These are phyloP conservation scores for Neofusicoccum kwambonambiense DNA, from an alignment of 2,329 filamentous ascomycete genomes.

Conservation along the genomic window DNA sequence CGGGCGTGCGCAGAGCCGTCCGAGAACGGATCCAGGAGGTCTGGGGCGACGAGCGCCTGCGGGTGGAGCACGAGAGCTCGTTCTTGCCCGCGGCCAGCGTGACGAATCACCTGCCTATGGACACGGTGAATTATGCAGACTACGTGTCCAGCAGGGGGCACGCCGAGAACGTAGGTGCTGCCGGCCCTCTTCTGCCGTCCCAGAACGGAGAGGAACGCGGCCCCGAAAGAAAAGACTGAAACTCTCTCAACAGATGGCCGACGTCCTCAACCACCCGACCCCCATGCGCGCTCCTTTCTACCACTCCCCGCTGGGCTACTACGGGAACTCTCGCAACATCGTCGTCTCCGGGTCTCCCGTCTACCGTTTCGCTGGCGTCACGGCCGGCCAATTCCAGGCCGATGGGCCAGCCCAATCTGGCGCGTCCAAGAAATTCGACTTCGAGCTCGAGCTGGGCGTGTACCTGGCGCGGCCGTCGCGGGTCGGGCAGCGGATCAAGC, in stretches of 20 bases:
- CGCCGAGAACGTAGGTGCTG: not conserved
- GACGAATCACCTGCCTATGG: constrained; percentile 55
- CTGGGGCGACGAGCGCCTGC: constrained; percentile 19
- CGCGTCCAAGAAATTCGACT: constrained; percentile 45
- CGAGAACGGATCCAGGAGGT: constrained; percentile 30
- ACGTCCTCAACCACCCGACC: constrained; percentile 50
- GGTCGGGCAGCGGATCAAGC: constrained; percentile 39
- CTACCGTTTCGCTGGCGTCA: constrained; percentile 21
- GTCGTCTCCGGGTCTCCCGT: constrained; percentile 47
- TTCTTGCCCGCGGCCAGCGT: constrained; percentile 40
- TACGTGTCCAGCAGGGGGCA: constrained; percentile 27
- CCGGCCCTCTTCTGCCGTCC: no score
- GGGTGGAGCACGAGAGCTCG: constrained; percentile 20
- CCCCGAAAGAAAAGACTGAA: no score
- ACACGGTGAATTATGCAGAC: constrained; percentile 58
- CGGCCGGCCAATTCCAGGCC: constrained; percentile 28
- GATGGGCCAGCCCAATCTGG: constrained; percentile 54
- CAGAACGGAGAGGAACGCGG: not conserved
- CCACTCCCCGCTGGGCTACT: constrained; percentile 51
- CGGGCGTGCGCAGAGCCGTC: constrained; percentile 38
- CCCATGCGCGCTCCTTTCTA: constrained; percentile 22
- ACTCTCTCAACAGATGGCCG: constrained; percentile 53
- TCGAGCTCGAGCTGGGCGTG: constrained; percentile 51
- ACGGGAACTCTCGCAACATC: constrained; percentile 55
- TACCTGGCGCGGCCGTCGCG: constrained; percentile 44